phyloP scores from a whole-genome alignment of 2,329 filamentous ascomycete genomes.

The Mycosphaerella sp. region DNA sequence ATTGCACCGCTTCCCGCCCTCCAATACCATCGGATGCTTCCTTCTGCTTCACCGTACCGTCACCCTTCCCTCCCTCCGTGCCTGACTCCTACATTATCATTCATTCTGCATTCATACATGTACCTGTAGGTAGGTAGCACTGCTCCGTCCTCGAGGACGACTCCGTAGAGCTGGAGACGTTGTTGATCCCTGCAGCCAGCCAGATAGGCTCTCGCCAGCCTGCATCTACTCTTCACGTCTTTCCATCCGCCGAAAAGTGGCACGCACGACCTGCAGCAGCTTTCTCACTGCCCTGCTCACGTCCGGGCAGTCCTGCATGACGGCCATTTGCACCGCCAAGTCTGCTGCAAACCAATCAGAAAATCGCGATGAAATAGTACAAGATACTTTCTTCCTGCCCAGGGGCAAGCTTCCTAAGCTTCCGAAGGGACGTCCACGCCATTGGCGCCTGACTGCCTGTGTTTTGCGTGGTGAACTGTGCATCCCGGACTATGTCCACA shows the following conservation, averaged over 20 bases:
- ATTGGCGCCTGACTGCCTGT: conserved; percentile 7
- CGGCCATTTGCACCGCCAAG: neutral
- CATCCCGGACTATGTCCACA: conserved; percentile 2
- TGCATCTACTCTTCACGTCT: neutral
- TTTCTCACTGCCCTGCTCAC: too few relatives aligned
- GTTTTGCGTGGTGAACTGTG: neutral
- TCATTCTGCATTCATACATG: too few relatives aligned
- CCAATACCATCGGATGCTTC: too few relatives aligned
- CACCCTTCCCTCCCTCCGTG: too few relatives aligned
- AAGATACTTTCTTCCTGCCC: conserved; percentile 3
- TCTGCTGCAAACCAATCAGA: conserved; percentile 4
- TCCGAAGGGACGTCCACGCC: conserved; percentile 1
- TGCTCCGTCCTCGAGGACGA: too few relatives aligned
- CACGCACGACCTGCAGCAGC: too few relatives aligned
- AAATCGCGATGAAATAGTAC: conserved; percentile 1
- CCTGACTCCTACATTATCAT: too few relatives aligned
- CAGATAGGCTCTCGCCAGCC: neutral
- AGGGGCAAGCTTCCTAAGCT: conserved; percentile 13
- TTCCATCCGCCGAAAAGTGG: neutral
- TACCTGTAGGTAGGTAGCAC: too few relatives aligned
- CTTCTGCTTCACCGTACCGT: too few relatives aligned
- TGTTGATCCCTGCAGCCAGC: neutral
- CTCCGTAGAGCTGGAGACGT: neutral
- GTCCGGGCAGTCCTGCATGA: neutral
- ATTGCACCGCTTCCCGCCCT: too few relatives aligned